Evolutionary conservation across 371 early-diverging fungal genomes (phyloP), one percentile per base, ranked within the genome.

Genomic region (Funneliformis caledonium): DNA sequence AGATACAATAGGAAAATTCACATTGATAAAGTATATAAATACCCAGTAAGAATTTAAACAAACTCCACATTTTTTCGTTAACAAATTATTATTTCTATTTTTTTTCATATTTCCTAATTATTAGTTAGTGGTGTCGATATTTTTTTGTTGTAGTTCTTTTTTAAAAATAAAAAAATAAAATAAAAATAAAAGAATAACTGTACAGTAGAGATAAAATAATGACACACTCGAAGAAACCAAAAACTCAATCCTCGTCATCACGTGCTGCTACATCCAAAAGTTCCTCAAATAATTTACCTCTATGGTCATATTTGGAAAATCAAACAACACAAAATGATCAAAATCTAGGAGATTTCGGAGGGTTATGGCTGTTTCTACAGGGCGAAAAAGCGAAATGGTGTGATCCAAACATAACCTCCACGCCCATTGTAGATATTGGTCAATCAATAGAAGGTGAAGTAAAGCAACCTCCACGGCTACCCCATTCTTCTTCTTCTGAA

Each of bases 401-500:
- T 52, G 50, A 8, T 26, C 2, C 64, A 12, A 33, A 31, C 62
- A 31, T 50, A 43, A 1, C 60, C 7, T 31, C 76, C 43, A 8
- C 31, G 4, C 14, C 14, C 60, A 42, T 76, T 61, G 60, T 16
- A 16, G 31, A 59, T 60, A 37, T 75, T 61, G 8, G 11, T n/a
- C 48, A 22, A 42, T 70, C 43, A 62, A 62, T 62, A 26, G 64
- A 64, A 64, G 22, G 26, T 52, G 43, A 69, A 37, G 33, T 31
- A 26, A 67, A 76, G 16, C 50, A 79, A 56, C 80, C 80, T 19
- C 80, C 80, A 47, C 43, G 43, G 33, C n/a, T 79, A 70, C 70
- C 70, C 26, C 70, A 79, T 19, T 79, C 80, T 60, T 79, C 80
- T 16, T 79, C 80, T 8, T 79, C 80, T 22, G 80, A 79, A 70